phyloP scores from a whole-genome alignment of 208 protist species.

The Crithidia thermophila region DNA sequence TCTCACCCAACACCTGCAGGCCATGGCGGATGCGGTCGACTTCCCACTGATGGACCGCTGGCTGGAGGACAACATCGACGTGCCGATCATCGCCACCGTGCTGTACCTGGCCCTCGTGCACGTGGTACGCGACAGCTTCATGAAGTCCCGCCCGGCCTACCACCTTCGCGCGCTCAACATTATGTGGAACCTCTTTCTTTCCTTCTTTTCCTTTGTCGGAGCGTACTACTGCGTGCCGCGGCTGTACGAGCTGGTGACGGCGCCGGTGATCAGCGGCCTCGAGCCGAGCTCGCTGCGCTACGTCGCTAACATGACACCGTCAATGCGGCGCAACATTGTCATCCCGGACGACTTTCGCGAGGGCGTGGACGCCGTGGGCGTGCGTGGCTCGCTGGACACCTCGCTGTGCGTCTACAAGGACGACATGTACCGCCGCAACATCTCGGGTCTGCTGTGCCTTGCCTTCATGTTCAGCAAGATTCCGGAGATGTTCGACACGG shows the following conservation, averaged over 20 bases:
- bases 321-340: conserved; percentile 37
- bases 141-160: conserved; percentile 51
- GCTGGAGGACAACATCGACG: conserved; percentile 43
- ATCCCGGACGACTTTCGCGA: conserved; percentile 31
- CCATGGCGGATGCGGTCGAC: conserved; percentile 29
- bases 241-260: conserved; percentile 45
- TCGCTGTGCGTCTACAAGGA: conserved; percentile 51
- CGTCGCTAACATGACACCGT: conserved; percentile 20
- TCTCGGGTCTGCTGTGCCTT: conserved; percentile 51
- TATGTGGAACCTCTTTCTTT: conserved; percentile 86
- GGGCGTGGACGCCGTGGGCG: conserved; percentile 25
- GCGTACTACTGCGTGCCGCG: conserved; percentile 55
- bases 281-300: conserved; percentile 32
- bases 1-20: conserved; percentile 28
- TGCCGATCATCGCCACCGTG: conserved; percentile 38
- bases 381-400: conserved; percentile 51
- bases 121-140: conserved; percentile 35
- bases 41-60: conserved; percentile 28
- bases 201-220: conserved; percentile 74
- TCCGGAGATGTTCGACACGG: conserved; percentile 87
- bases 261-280: conserved; percentile 36
- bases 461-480: conserved; percentile 88
- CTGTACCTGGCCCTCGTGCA: conserved; percentile 55
- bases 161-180: conserved; percentile 63
- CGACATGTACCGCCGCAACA: conserved; percentile 43